Evolutionary conservation across 306 rosid genomes (phyloP), one percentile per base, ranked within the genome.

Genomic region (Sophora flavescens): DNA sequence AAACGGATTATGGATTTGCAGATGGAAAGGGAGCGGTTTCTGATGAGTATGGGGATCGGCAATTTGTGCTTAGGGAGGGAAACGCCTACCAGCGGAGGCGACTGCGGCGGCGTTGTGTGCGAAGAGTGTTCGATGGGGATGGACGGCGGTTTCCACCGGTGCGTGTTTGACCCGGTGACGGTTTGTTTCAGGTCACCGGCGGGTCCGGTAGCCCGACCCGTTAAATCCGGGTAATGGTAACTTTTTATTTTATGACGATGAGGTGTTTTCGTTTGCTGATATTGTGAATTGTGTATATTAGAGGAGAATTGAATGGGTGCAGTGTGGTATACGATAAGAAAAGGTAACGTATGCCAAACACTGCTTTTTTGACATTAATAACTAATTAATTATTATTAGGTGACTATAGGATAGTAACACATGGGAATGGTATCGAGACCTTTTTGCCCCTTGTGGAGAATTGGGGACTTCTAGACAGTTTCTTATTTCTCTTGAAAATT

Each of bases 161-260:
- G 97, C 80, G 88, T 89, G 26, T 22, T 76, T 59, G 97, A 93
- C 32, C 76, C 85, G 1, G 88, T 93, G 26, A 87, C 86, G 12
- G 8, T 44, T 33, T 88, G 83, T 6, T 90, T 93, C 86, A 85
- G 87, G 72, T 86, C 97, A 0, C 72, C 82, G 15, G 91, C 89
- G 1, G 97, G 96, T 54, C 96, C 96, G n/a, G 82, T 93, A 30
- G 82, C 92, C 85, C 92, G 93, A 68, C 94, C 93, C 81, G 44
- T 32, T 0, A 82, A 50, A 13, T 67, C 89, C 68, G 89, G 80
- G 2, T 87, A 78, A 45, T 30, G 35, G 33, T 58, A 64, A 14
- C 39, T 53, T 36, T 36, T 5, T 47, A n/a, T 38, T 16, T 8
- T 70, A 70, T 69, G 4, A 26, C 1, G 52, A 22, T 22, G 22